Base-by-base conservation (phyloP, 2,329 filamentous ascomycete species). In the Falciphora oryzae region DNA sequence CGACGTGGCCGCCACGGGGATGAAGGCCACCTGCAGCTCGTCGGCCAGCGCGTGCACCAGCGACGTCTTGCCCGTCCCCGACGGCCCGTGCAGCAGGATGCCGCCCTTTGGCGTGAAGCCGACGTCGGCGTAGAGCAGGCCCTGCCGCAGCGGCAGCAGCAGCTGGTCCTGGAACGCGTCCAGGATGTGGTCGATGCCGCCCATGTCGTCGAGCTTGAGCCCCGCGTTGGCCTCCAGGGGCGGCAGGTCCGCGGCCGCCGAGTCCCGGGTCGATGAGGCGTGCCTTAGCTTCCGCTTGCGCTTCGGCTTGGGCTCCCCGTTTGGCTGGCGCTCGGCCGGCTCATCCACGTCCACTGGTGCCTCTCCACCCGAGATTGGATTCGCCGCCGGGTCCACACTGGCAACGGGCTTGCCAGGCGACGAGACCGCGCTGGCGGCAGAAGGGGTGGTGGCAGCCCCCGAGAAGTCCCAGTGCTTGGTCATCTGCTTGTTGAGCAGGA, bases 31-130 rank as follows among this genome's bases (percentile, higher is more conserved):
- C 1, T 88, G 89, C 27, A 93, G 79, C 67, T 88, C 86, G 1
- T 90, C 89, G 3, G 92, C 92, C 70, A 92, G 89, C 1, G 90
- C 91, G 73, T 92, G 88, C 13, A 90, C 90, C 65, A 96, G 87
- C 80, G 91, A 89, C 0, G 92, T 96, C 76, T 96, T 96, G 69
- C 92, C 92, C 72, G 92, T 95, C 31, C 92, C 92, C 3, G 92
- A 91, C 0, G 92, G 92, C 0, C 92, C 92, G 75, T 96, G 90
- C 6, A 96, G 81, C 29, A 96, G 77, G 22, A 96, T 88, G 66
- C 91, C 90, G 60, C 89, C 85, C 50, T 89, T 87, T 57, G 90
- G 87, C 50, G 90, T 87, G 59, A 91, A 83, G 31, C 88, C 86
- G 44, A 86, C 85, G 25, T 82, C 79, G 50, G 84, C 77, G 70